Conservation (phyloP, 306 rosid genomes). For the Glycine latifolia region DNA sequence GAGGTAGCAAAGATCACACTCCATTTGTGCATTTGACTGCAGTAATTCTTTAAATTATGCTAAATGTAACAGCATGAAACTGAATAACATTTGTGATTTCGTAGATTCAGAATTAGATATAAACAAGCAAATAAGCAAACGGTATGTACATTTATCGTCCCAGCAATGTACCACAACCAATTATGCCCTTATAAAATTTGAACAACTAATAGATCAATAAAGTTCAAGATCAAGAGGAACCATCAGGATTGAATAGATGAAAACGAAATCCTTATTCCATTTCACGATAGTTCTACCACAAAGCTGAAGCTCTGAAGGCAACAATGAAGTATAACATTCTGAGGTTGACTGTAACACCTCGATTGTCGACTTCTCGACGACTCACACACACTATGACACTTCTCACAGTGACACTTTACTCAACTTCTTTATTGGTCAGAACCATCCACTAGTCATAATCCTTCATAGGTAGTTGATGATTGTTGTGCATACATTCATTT, state of each 20-base stretch:
- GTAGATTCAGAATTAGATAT: background rate
- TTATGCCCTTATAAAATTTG: background rate
- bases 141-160: slow-evolving; percentile 19
- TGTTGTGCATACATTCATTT: too few relatives aligned
- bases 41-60: background rate
- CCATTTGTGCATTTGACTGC: too few relatives aligned
- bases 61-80: slow-evolving; percentile 1
- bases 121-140: background rate
- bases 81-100: background rate
- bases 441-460: too few relatives aligned
- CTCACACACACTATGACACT: too few relatives aligned
- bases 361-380: too few relatives aligned
- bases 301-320: too few relatives aligned
- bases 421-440: too few relatives aligned
- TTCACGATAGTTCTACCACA: too few relatives aligned
- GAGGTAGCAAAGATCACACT: background rate
- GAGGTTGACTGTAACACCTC: background rate
- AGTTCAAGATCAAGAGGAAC: slow-evolving; percentile 28
- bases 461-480: too few relatives aligned
- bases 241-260: too few relatives aligned
- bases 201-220: slow-evolving; percentile 27
- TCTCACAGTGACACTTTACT: too few relatives aligned
- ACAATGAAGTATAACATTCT: background rate
- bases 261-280: too few relatives aligned
- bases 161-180: slow-evolving; percentile 34